phyloP scores from a whole-genome alignment of 768 basidiomycete species.

The Macrolepiota fuliginosa region DNA sequence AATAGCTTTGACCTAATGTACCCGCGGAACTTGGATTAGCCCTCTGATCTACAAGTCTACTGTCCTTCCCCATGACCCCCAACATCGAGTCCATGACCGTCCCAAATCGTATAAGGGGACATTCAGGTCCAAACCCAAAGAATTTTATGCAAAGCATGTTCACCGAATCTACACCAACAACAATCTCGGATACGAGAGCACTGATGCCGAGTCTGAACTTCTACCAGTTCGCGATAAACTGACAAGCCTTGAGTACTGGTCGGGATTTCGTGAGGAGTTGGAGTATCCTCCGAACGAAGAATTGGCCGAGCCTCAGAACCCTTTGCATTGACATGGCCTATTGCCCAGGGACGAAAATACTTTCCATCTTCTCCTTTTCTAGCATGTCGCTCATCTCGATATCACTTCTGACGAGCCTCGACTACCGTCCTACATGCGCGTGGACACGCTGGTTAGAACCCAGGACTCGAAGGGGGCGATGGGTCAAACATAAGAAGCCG shows the following conservation, averaged over 20 bases:
- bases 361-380: too few relatives aligned
- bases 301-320: too few relatives aligned
- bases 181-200: neutral
- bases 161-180: neutral
- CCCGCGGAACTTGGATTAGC: too few relatives aligned
- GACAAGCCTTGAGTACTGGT: too few relatives aligned
- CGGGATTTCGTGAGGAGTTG: too few relatives aligned
- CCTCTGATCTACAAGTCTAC: too few relatives aligned
- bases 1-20: too few relatives aligned
- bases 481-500: neutral
- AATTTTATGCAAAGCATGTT: neutral
- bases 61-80: neutral
- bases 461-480: conserved; percentile 2
- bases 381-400: neutral
- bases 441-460: neutral
- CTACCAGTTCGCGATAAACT: neutral
- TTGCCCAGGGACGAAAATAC: neutral
- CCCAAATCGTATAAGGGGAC: neutral
- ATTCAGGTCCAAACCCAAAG: neutral
- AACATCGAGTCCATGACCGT: neutral
- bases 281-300: too few relatives aligned
- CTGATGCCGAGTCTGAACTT: neutral
- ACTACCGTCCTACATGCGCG: neutral
- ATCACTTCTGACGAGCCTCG: neutral
- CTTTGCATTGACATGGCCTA: neutral